Conservation (phyloP, 2,329 filamentous ascomycete genomes). For the Aspergillus hortae region DNA sequence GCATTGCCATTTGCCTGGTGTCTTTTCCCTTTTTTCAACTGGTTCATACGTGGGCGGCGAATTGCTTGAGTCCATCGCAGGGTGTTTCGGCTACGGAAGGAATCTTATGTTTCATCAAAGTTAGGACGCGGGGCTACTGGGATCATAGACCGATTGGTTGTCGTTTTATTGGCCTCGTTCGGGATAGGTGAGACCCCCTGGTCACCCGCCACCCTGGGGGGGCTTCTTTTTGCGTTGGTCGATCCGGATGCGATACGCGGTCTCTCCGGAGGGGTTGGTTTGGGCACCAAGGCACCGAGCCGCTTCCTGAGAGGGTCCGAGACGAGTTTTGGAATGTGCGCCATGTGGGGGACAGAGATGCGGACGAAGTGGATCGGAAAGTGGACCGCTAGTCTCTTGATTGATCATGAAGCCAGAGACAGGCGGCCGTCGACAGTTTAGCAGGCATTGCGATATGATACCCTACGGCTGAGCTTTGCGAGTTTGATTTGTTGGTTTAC, state of each 20-base stretch:
- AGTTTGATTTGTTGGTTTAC: not conserved
- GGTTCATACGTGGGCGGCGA: slow-evolving; percentile 13
- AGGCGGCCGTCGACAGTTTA: slow-evolving; percentile 34
- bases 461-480: slow-evolving; percentile 38
- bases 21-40: slow-evolving; percentile 8
- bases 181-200: no score
- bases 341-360: not conserved
- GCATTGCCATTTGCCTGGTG: not conserved
- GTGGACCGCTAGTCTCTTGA: not conserved
- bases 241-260: no score
- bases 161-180: slow-evolving; percentile 3
- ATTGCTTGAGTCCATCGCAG: slow-evolving; percentile 14
- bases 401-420: slow-evolving; percentile 20
- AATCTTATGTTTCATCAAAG: slow-evolving; percentile 13
- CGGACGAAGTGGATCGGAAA: slow-evolving; percentile 2
- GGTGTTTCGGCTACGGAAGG: slow-evolving; percentile 17
- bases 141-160: slow-evolving; percentile 13
- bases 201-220: not conserved
- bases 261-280: no score
- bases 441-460: slow-evolving; percentile 43
- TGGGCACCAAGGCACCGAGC: no score
- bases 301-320: no score
- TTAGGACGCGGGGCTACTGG: slow-evolving; percentile 9
- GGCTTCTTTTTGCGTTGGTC: not conserved
- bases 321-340: no score